These are phyloP conservation scores for Dryas drummondii DNA, from an alignment of 306 rosid species.

Conservation along the genomic window DNA sequence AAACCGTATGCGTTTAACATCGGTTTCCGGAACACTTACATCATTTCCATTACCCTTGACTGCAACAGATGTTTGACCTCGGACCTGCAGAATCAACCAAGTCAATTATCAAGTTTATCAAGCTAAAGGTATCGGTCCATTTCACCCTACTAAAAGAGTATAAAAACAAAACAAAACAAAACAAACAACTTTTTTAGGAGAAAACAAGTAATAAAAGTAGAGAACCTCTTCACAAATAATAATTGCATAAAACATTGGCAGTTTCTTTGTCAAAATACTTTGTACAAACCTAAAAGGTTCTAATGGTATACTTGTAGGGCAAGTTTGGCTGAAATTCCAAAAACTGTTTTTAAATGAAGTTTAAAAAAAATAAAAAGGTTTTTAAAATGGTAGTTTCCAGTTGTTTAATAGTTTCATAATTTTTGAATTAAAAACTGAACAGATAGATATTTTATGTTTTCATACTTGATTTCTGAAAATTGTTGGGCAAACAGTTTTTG, in stretches of 20 bases:
- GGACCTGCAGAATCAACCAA: slow-evolving; percentile 53
- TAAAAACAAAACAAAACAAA: background rate
- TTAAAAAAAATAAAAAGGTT: background rate
- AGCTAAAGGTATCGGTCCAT: background rate
- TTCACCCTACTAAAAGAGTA: background rate
- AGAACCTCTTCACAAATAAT: background rate
- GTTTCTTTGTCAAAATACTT: background rate
- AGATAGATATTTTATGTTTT: background rate
- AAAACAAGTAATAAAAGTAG: background rate
- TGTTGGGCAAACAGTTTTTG: too few species aligned
- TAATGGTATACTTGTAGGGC: background rate
- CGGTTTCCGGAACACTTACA: slow-evolving; percentile 70
- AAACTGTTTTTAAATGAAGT: background rate
- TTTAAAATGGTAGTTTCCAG: background rate
- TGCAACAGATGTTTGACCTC: slow-evolving; percentile 44
- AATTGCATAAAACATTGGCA: background rate
- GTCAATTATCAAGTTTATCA: background rate
- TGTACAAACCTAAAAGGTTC: background rate
- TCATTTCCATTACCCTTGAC: slow-evolving; percentile 55
- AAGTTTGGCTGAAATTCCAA: background rate
- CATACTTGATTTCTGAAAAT: too few species aligned
- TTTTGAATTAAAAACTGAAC: background rate
- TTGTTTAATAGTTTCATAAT: too few species aligned
- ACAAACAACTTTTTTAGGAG: background rate
- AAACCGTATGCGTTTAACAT: slow-evolving; percentile 54